Conservation (phyloP, 345 rosid genomes). For the Nasturtium officinale region DNA sequence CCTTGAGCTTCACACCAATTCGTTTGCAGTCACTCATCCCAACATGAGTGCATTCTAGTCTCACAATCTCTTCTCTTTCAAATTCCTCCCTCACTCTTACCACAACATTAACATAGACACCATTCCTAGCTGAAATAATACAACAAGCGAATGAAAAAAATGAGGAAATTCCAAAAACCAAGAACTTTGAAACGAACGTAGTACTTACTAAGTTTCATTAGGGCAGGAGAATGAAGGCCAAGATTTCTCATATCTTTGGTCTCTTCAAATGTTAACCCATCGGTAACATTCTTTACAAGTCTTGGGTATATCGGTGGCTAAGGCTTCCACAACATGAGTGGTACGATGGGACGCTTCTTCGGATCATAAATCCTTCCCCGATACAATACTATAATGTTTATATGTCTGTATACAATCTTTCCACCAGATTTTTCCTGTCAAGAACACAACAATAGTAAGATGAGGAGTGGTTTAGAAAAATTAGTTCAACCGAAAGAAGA, state of each 20-base stretch:
- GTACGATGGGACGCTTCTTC: conserved; percentile 63
- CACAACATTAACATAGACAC: conserved; percentile 82
- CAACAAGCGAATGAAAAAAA: not conserved
- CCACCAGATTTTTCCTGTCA: conserved; percentile 87
- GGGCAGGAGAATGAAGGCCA: conserved; percentile 60
- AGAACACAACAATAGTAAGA: conserved; percentile 35
- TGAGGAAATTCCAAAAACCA: not conserved
- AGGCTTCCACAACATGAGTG: conserved; percentile 94
- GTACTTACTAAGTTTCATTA: conserved; percentile 71
- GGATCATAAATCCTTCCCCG: conserved; percentile 82
- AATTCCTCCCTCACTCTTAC: conserved; percentile 72
- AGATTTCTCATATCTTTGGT: conserved; percentile 79
- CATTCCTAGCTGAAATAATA: conserved; percentile 72
- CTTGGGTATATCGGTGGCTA: conserved; percentile 80
- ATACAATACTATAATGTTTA: conserved; percentile 70
- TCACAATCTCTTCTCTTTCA: conserved; percentile 65
- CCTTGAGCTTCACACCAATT: conserved; percentile 81
- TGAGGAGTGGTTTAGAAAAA: conserved; percentile 38
- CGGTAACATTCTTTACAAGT: conserved; percentile 73
- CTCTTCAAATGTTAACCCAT: conserved; percentile 83
- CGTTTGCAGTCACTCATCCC: conserved; percentile 85
- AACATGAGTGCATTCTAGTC: conserved; percentile 76
- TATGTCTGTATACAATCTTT: conserved; percentile 60
- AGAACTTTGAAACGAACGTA: not conserved
- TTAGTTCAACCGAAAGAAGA: not conserved